Conservation (phyloP, 2,329 filamentous ascomycete genomes). For the Cordyceps fumosorosea region DNA sequence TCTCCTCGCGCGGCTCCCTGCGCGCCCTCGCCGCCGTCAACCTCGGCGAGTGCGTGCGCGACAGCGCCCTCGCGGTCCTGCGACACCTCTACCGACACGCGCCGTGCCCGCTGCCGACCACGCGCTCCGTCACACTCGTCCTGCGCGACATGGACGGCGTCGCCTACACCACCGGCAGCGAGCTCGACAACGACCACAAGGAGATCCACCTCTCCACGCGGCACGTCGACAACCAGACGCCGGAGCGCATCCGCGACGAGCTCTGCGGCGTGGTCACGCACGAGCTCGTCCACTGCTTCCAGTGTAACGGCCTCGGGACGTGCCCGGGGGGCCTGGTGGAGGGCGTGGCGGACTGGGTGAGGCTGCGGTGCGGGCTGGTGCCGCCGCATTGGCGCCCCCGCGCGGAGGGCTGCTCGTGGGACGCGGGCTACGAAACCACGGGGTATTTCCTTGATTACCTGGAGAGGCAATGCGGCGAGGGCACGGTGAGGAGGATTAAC, state of each 20-base stretch:
- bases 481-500: slow-evolving; percentile 58
- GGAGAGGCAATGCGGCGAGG: slow-evolving; percentile 57
- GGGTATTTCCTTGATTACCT: slow-evolving; percentile 87
- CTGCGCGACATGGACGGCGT: slow-evolving; percentile 75
- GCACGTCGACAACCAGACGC: slow-evolving; percentile 55
- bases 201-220: slow-evolving; percentile 81
- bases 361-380: slow-evolving; percentile 62
- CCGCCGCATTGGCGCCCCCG: slow-evolving; percentile 78
- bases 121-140: slow-evolving; percentile 78
- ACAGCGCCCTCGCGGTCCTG: slow-evolving; percentile 62
- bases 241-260: slow-evolving; percentile 48
- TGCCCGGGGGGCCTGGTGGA: slow-evolving; percentile 77
- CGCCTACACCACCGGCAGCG: slow-evolving; percentile 77
- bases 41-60: slow-evolving; percentile 53
- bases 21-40: slow-evolving; percentile 64
- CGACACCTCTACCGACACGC: slow-evolving; percentile 58
- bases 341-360: slow-evolving; percentile 89
- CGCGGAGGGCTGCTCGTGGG: slow-evolving; percentile 56
- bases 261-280: slow-evolving; percentile 80
- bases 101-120: slow-evolving; percentile 47
- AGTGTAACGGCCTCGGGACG: slow-evolving; percentile 59
- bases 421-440: slow-evolving; percentile 83
- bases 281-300: slow-evolving; percentile 92
- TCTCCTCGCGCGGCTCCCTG: slow-evolving; percentile 51
- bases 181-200: slow-evolving; percentile 80